Percentiles rank a stretch among this genome's conserved stretches.
These are phyloP conservation scores for Eurotiales sp. DNA, from an alignment of 2,329 filamentous ascomycete genomes.

Conservation along the genomic window DNA sequence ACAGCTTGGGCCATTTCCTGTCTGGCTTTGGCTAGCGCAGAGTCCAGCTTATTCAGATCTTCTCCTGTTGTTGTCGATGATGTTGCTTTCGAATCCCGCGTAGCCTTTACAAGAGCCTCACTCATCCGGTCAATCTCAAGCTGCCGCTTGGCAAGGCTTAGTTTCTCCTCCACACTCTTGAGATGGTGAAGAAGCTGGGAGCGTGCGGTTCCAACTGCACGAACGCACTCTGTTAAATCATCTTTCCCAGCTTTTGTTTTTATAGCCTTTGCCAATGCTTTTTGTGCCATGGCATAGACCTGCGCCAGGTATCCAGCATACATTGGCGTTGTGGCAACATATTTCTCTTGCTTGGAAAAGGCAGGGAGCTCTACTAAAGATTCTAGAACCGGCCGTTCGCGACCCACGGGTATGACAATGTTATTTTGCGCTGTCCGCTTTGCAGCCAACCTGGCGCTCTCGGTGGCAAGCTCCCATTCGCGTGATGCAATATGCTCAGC, in stretches of 20 bases:
- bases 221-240: no score
- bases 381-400: constrained; percentile 19
- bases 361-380: constrained; percentile 14
- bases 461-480: constrained; percentile 22
- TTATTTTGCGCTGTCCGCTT: constrained; percentile 26
- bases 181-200: constrained; percentile 27
- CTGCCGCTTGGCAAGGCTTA: constrained; percentile 12
- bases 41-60: constrained; percentile 23
- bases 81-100: constrained; percentile 22
- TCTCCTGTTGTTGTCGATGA: no score
- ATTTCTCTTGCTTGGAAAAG: neutral
- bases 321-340: constrained; percentile 6
- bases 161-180: neutral
- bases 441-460: constrained; percentile 26
- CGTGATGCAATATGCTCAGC: constrained; percentile 23
- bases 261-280: no score
- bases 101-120: constrained; percentile 22
- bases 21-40: constrained; percentile 18
- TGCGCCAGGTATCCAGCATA: constrained; percentile 27
- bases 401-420: constrained; percentile 28
- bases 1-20: constrained; percentile 9
- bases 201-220: no score
- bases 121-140: constrained; percentile 27
- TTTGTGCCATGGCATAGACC: no score
- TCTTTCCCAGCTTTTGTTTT: no score